Base-by-base conservation (phyloP, 2,329 filamentous ascomycete species). In the Fusarium denticulatum region DNA sequence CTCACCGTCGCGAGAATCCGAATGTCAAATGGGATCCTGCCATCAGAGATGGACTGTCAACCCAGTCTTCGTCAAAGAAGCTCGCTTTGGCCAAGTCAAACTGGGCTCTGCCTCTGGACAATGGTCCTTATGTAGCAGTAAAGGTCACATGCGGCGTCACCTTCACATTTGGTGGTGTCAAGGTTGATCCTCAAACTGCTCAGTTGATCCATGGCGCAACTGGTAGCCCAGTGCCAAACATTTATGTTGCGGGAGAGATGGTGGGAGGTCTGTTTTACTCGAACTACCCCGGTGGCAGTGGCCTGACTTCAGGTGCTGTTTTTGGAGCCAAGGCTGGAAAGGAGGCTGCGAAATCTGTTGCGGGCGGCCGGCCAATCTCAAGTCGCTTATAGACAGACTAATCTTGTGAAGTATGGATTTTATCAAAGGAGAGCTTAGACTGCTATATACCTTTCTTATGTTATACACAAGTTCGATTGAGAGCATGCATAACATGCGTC, bases 111-210 rank as follows among this genome's bases (percentile, higher is more conserved):
- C 65, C 65, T n/a, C n/a, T 68, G 30, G 65, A 68, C 34, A 20
- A 68, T 30, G 56, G 64, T 1, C 65, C 55, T 7, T 68, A 49
- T 22, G 30, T 68, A 5, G 65, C 65, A 3, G 64, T 68, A 11
- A 68, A 62, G 36, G 65, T 68, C 7, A 68, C 65, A 1, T 68
- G 65, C 14, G 65, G 65, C 5, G 59, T 68, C 15, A 68, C 65
- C 0, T 68, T 68, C 4, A 68, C 65, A 0, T 68, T 68, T 34
- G 65, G 65, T 1, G 65, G 65, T 34, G 47, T 68, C 15, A 68
- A 68, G 10, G 14, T 68, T 15, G 64, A 68, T 16, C 64, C 64
- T 1, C 46, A 62, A 14, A 62, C 46, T 26, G 46, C 64, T 7
- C 64, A 68, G 22, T 20, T 68, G 4, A 43, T 68, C 1, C 55